Percentiles rank a stretch among this genome's conserved stretches.
Evolutionary conservation across 1,139 yeast genomes (phyloP).

Genomic region (Debaryomyces sp.): DNA sequence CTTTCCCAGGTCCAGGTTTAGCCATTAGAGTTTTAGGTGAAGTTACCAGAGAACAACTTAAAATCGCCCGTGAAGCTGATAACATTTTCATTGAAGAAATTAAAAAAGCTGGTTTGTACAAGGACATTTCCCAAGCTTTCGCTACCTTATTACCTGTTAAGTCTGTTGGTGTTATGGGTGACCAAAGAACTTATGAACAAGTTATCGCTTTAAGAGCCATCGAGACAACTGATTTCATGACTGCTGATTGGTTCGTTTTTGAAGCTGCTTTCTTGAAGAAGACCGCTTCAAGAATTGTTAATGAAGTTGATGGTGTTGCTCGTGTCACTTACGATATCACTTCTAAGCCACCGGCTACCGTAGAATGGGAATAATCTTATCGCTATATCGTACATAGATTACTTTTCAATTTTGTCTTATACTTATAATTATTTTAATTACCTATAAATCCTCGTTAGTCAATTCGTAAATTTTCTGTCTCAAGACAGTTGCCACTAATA

Average conservation of each 20-base stretch:
- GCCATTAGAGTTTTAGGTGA: slow-evolving; percentile 98
- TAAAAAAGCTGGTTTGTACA: slow-evolving; percentile 87
- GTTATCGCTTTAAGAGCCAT: slow-evolving; percentile 98
- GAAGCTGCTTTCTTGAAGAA: slow-evolving; percentile 90
- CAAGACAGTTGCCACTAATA: slow-evolving; percentile 52
- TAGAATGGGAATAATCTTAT: slow-evolving; percentile 86
- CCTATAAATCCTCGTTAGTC: slow-evolving; percentile 6
- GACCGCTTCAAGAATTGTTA: slow-evolving; percentile 94
- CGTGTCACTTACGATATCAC: slow-evolving; percentile 98
- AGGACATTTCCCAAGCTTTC: slow-evolving; percentile 94
- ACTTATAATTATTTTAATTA: background rate
- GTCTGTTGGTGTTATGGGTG: slow-evolving; percentile 99
- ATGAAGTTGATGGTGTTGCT: slow-evolving; percentile 98
- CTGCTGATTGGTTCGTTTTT: slow-evolving; percentile 98
- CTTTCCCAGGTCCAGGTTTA: slow-evolving; percentile 99
- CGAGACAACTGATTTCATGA: slow-evolving; percentile 97
- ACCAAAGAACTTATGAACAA: slow-evolving; percentile 98
- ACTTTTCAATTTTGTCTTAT: background rate
- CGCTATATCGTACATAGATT: background rate
- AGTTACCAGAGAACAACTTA: slow-evolving; percentile 89
- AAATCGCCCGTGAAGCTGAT: slow-evolving; percentile 97
- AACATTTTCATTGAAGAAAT: slow-evolving; percentile 94
- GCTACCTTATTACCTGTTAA: slow-evolving; percentile 96
- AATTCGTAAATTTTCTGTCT: slow-evolving; percentile 31
- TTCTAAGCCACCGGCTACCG: slow-evolving; percentile 99